Evolutionary conservation across 306 rosid species (phyloP).

Genomic region (Cucurbita argyrosperma): DNA sequence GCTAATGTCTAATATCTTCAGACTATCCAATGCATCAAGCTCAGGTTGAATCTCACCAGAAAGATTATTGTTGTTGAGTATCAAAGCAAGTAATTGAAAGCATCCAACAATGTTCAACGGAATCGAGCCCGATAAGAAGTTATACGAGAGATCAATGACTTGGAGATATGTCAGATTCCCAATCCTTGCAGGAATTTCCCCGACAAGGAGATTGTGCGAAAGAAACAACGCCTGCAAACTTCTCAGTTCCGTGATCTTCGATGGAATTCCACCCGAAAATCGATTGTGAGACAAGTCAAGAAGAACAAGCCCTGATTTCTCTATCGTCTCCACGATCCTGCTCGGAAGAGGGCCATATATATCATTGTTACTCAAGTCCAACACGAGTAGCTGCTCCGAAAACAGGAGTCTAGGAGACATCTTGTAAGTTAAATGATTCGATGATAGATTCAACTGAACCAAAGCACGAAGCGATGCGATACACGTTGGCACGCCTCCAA

Average conservation of each 20-base stretch:
- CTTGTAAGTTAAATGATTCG: slow-evolving; percentile 57
- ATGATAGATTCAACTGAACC: slow-evolving; percentile 67
- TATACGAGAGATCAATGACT: slow-evolving; percentile 91
- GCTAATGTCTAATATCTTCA: slow-evolving; percentile 89
- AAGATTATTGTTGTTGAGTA: slow-evolving; percentile 73
- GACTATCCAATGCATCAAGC: slow-evolving; percentile 86
- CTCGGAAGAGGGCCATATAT: slow-evolving; percentile 73
- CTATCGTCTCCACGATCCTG: slow-evolving; percentile 67
- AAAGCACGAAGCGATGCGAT: slow-evolving; percentile 60
- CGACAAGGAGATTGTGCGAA: slow-evolving; percentile 75
- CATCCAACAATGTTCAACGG: slow-evolving; percentile 91
- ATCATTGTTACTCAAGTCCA: slow-evolving; percentile 87
- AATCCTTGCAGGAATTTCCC: slow-evolving; percentile 84
- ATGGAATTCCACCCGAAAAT: slow-evolving; percentile 76
- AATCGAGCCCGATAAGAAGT: slow-evolving; percentile 70
- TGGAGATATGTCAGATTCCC: slow-evolving; percentile 92
- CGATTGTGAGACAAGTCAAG: slow-evolving; percentile 88
- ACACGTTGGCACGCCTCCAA: slow-evolving; percentile 82
- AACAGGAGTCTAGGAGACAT: slow-evolving; percentile 76
- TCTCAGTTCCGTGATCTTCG: slow-evolving; percentile 80
- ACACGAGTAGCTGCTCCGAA: slow-evolving; percentile 70
- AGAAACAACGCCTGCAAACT: slow-evolving; percentile 96
- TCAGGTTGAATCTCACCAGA: slow-evolving; percentile 96
- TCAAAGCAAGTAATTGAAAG: slow-evolving; percentile 87
- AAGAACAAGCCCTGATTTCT: slow-evolving; percentile 78